These are phyloP conservation scores for Ocimum tenuiflorum DNA, from an alignment of 257 asterid genomes.

Conservation along the genomic window DNA sequence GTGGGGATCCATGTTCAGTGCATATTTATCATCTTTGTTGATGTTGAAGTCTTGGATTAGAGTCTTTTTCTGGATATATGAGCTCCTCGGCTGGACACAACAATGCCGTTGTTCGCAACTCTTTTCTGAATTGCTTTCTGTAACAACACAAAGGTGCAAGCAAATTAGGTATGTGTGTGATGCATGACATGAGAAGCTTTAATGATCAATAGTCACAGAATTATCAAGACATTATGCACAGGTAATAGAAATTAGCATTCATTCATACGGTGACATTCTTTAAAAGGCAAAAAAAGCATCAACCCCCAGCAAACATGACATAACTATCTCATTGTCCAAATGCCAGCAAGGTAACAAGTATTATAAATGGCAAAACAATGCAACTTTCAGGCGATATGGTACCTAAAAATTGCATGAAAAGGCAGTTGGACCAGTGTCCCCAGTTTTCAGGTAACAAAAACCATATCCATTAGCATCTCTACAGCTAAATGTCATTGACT, in stretches of 20 bases:
- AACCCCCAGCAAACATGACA: too few relatives aligned
- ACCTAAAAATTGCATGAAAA: background rate
- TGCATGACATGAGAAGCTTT: too few relatives aligned
- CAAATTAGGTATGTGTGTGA: background rate
- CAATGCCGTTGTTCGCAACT: constrained; percentile 27
- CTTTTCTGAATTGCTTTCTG: constrained; percentile 61
- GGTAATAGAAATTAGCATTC: too few relatives aligned
- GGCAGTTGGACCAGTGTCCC: background rate
- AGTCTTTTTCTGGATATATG: constrained; percentile 36
- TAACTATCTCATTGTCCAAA: too few relatives aligned
- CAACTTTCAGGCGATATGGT: too few relatives aligned
- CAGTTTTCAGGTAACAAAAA: background rate
- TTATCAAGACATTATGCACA: too few relatives aligned
- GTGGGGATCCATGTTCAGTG: constrained; percentile 33
- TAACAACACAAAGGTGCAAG: constrained; percentile 17
- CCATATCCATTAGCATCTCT: background rate
- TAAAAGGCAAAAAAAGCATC: too few relatives aligned
- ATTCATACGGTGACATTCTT: too few relatives aligned
- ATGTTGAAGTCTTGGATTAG: constrained; percentile 35
- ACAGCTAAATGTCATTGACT: background rate
- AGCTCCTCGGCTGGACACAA: constrained; percentile 58
- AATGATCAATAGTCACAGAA: too few relatives aligned
- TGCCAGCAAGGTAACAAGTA: too few relatives aligned
- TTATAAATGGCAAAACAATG: too few relatives aligned
- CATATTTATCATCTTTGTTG: constrained; percentile 34